Evolutionary conservation across 352 stramenopile genomes (phyloP).

Genomic region (Blastocystis sp.): DNA sequence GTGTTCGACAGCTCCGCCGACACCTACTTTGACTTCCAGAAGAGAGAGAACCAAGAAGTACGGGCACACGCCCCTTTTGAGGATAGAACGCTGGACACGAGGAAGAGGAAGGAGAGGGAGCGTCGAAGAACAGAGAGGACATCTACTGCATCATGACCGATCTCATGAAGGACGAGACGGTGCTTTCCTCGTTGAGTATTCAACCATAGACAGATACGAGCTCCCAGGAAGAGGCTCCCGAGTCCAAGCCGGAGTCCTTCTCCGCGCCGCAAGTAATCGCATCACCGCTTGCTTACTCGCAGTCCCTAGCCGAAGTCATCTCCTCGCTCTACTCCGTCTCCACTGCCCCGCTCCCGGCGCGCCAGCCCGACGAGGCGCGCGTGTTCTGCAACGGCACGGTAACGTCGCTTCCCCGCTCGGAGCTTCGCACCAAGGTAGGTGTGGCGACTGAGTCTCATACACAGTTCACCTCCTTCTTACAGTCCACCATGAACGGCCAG

Average conservation of each 20-base stretch:
- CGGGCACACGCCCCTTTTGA: not conserved
- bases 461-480: constrained; percentile 15
- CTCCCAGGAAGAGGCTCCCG: not conserved
- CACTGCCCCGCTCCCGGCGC: not conserved
- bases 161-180: constrained; percentile 43
- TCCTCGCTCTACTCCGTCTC: constrained; percentile 17
- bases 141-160: constrained; percentile 63
- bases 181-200: no score
- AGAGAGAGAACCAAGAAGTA: not conserved
- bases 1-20: not conserved
- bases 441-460: not conserved
- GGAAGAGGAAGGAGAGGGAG: not conserved
- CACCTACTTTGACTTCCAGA: not conserved
- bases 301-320: constrained; percentile 12
- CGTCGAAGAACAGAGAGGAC: constrained; percentile 20
- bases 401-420: not conserved
- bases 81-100: not conserved
- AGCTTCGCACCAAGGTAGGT: not conserved
- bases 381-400: not conserved
- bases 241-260: not conserved
- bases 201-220: not conserved
- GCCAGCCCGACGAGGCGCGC: not conserved
- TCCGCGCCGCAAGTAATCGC: not conserved
- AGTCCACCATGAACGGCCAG: not conserved
- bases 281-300: not conserved